Evolutionary conservation across 176 grass and related monocot genomes (phyloP).

Genomic region (Saccharum spontaneum): DNA sequence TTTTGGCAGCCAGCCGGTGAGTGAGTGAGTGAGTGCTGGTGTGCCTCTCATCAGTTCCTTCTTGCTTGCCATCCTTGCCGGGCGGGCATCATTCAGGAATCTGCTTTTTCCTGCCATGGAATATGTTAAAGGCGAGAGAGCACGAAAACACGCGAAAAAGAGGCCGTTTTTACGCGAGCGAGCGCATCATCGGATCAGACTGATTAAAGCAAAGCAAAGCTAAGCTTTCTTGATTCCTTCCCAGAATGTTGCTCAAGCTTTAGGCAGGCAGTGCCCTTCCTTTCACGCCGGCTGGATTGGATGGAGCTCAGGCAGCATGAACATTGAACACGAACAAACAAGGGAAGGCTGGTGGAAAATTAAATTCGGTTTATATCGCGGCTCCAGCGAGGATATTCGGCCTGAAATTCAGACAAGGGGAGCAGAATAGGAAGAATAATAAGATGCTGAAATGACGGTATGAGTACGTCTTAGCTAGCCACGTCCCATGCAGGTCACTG

Average conservation of each 20-base stretch:
- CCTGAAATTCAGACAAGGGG: conserved; percentile 46
- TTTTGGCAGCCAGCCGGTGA: conserved; percentile 20
- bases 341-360: not conserved
- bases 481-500: conserved; percentile 29
- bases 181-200: conserved; percentile 27
- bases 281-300: conserved; percentile 13
- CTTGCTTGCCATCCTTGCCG: not conserved
- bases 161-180: conserved; percentile 33
- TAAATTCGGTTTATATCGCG: not conserved
- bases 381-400: conserved; percentile 34
- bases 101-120: conserved; percentile 42
- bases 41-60: not conserved
- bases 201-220: conserved; percentile 38
- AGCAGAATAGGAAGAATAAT: not conserved
- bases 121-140: conserved; percentile 46
- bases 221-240: conserved; percentile 44
- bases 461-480: not conserved
- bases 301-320: not conserved
- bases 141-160: conserved; percentile 43
- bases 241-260: conserved; percentile 37
- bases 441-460: conserved; percentile 21
- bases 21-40: conserved; percentile 6
- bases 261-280: not conserved
- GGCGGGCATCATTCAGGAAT: conserved; percentile 55
- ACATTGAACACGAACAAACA: not conserved